Percentiles rank a stretch among this genome's conserved stretches.
Conservation (phyloP, 306 rosid genomes). For the Ormosia semicastrata region DNA sequence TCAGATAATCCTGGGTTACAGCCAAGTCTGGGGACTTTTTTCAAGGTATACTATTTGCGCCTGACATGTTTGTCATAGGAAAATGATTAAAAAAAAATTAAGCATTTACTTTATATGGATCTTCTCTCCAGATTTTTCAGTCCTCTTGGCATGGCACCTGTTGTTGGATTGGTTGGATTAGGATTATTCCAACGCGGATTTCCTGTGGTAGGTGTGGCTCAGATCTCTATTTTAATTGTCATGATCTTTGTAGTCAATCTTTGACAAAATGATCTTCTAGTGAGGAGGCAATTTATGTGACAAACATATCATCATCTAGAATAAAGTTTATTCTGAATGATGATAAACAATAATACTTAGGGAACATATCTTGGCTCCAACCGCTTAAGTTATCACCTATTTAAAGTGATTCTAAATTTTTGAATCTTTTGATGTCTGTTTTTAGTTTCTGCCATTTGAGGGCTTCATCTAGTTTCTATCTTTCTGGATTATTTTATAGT, state of each 20-base stretch:
- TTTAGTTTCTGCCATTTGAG: not conserved
- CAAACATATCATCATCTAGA: not conserved
- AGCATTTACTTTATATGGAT: slow-evolving; percentile 20
- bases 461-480: slow-evolving; percentile 5
- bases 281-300: not conserved
- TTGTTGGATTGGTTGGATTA: slow-evolving; percentile 90
- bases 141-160: slow-evolving; percentile 99
- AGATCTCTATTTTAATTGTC: slow-evolving; percentile 2
- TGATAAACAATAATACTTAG: not conserved
- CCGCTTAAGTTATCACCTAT: not conserved
- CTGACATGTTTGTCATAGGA: slow-evolving; percentile 1
- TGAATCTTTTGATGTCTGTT: not conserved
- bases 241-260: not conserved
- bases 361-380: not conserved
- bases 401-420: not conserved
- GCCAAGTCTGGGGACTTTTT: slow-evolving; percentile 97
- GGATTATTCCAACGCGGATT: slow-evolving; percentile 90
- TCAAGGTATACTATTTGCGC: slow-evolving; percentile 56
- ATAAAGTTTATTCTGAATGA: not conserved
- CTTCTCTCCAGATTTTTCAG: slow-evolving; percentile 79
- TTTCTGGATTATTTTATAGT: not conserved
- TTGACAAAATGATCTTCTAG: not conserved
- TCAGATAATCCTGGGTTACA: slow-evolving; percentile 93
- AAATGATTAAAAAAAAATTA: not conserved
- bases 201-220: slow-evolving; percentile 62